Percentiles rank a stretch among this genome's conserved stretches.
These are phyloP conservation scores for Lachnellula occidentalis DNA, from an alignment of 2,329 filamentous ascomycete species.

Conservation along the genomic window DNA sequence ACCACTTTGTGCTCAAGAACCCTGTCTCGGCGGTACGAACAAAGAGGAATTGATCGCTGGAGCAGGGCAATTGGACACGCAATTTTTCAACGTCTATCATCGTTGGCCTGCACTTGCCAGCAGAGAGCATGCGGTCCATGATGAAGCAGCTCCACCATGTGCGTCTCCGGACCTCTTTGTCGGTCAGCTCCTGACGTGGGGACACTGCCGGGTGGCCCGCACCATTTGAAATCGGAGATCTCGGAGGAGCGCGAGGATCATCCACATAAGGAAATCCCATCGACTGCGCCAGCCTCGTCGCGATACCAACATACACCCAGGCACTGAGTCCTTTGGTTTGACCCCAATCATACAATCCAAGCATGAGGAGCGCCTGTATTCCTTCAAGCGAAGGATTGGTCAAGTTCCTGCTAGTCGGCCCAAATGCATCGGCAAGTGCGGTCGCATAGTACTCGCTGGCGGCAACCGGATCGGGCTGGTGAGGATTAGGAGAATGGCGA, in stretches of 20 bases:
- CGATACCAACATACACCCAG: conserved; percentile 61
- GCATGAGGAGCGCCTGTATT: conserved; percentile 64
- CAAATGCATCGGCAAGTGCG: conserved; percentile 48
- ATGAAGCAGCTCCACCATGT: conserved; percentile 74
- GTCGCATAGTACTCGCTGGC: conserved; percentile 62
- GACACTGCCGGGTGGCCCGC: conserved; percentile 23
- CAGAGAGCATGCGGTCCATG: conserved; percentile 63
- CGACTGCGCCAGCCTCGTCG: conserved; percentile 53
- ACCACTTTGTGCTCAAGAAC: conserved; percentile 39
- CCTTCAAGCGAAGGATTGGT: conserved; percentile 53
- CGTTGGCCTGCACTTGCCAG: conserved; percentile 54
- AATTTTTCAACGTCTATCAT: conserved; percentile 56
- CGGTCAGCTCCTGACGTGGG: conserved; percentile 41
- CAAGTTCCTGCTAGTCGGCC: conserved; percentile 42
- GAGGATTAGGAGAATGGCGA: conserved; percentile 35
- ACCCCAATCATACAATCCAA: conserved; percentile 67
- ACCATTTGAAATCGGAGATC: conserved; percentile 14
- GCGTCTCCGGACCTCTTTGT: conserved; percentile 59
- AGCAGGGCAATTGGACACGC: conserved; percentile 61
- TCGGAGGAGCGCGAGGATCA: conserved; percentile 21
- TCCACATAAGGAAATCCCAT: conserved; percentile 57
- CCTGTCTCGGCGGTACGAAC: conserved; percentile 51
- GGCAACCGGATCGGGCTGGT: conserved; percentile 39
- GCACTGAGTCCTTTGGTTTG: conserved; percentile 56
- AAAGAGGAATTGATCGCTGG: conserved; percentile 59